These are phyloP conservation scores for Sporormia fimetaria DNA, from an alignment of 495 filamentous ascomycete species.

Conservation along the genomic window DNA sequence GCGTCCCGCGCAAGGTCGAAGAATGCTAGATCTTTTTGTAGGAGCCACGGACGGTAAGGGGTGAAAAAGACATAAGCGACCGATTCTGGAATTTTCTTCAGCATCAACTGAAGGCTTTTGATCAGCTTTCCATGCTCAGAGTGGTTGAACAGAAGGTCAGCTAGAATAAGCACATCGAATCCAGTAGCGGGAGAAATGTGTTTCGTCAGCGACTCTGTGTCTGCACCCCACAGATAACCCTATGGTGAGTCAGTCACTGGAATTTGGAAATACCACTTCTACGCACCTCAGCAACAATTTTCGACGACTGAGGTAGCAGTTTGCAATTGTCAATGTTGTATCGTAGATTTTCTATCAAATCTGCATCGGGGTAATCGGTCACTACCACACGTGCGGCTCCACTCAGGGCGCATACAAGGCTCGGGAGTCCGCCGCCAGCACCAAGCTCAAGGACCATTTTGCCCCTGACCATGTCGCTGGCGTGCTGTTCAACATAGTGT, in stretches of 20 bases:
- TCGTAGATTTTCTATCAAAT: slow-evolving; percentile 63
- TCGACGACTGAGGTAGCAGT: slow-evolving; percentile 18
- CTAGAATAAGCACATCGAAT: slow-evolving; percentile 75
- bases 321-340: slow-evolving; percentile 51
- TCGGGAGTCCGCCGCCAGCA: slow-evolving; percentile 76
- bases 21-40: slow-evolving; percentile 72
- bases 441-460: slow-evolving; percentile 78
- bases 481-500: slow-evolving; percentile 59
- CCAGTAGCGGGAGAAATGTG: slow-evolving; percentile 25
- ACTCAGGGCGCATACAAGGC: slow-evolving; percentile 59
- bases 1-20: slow-evolving; percentile 58
- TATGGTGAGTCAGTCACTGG: slow-evolving; percentile 35
- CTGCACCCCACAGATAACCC: slow-evolving; percentile 72
- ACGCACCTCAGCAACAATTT: slow-evolving; percentile 23
- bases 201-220: slow-evolving; percentile 32
- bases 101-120: slow-evolving; percentile 51
- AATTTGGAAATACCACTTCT: slow-evolving; percentile 1
- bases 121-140: slow-evolving; percentile 69
- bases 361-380: slow-evolving; percentile 79
- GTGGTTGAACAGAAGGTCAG: slow-evolving; percentile 82
- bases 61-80: slow-evolving; percentile 84
- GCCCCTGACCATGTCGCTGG: slow-evolving; percentile 41
- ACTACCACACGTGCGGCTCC: slow-evolving; percentile 61
- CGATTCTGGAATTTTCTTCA: slow-evolving; percentile 44
- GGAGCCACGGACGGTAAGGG: slow-evolving; percentile 81